Evolutionary conservation across 1,284 basidiomycete species (phyloP), one percentile per base, ranked within the genome.

Genomic region (Mycena citricolor): DNA sequence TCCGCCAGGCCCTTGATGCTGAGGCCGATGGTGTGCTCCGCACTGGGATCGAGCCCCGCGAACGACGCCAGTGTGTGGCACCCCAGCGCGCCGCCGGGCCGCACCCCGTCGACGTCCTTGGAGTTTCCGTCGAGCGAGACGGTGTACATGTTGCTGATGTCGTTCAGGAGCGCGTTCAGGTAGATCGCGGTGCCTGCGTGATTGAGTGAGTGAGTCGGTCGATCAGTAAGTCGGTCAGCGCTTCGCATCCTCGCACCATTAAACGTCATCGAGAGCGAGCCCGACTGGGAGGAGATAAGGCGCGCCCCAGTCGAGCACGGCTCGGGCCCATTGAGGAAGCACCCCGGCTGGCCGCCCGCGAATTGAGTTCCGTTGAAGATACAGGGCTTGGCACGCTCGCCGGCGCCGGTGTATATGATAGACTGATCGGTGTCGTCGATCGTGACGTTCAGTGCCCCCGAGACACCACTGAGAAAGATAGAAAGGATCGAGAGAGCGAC

Each of bases 121-220:
- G 51, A 33, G 4, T 51, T 42, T 20, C 58, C 57, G 25, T 60
- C 58, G 23, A 60, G 25, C 2, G 53, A 55, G 17, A 60, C 49
- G 8, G 54, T 58, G 30, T 58, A 60, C 12, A 55, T 45, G 8
- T 57, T 57, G 32, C 49, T 55, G 11, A 55, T 39, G 26, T 35
- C 36, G 41, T 54, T 40, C 31, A 60, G 51, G 14, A 52, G 32
- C 5, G 53, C 54, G 23, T 56, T 52, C 35, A 60, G 48, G 31
- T 56, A 60, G 13, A 60, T 54, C 2, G 58, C 57, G 13, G 58
- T 54, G 13, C 57, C 58, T 57, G 21, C 11, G 29, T 5, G 28
- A 14, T 4, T 4, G 23, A 8, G 23, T 12, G 11, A 13, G 22
- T 7, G 26, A 12, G 35, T 32, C 22, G 11, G 41, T 30, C 55